phyloP scores from a whole-genome alignment of 2,329 filamentous ascomycete genomes.

The Ophiostoma perfectum region DNA sequence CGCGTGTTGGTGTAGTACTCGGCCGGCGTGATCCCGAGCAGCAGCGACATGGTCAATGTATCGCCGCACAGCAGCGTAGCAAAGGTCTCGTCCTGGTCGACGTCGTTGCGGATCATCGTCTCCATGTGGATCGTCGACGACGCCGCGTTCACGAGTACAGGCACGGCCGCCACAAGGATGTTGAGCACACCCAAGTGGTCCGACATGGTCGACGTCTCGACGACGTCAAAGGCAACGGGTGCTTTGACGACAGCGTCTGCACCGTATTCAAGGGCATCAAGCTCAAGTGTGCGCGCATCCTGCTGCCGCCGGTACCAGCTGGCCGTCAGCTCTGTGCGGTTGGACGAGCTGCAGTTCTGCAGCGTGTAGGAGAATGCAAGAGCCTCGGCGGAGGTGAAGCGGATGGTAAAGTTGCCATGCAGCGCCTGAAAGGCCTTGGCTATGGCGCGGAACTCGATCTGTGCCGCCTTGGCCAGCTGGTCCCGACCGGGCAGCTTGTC shows the following conservation, averaged over 20 bases:
- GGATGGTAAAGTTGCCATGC: slow-evolving; percentile 36
- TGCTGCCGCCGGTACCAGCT: slow-evolving; percentile 41
- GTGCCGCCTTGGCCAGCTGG: slow-evolving; percentile 31
- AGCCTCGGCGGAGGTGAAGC: slow-evolving; percentile 45
- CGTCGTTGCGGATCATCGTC: slow-evolving; percentile 18
- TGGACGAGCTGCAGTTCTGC: slow-evolving; percentile 34
- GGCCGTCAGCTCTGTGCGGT: slow-evolving; percentile 32
- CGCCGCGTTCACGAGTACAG: slow-evolving; percentile 38
- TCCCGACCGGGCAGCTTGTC: slow-evolving; percentile 29
- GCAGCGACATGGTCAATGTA: slow-evolving; percentile 41
- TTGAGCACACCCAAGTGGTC: slow-evolving; percentile 44
- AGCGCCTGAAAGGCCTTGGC: slow-evolving; percentile 36
- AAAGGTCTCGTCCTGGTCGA: slow-evolving; percentile 33
- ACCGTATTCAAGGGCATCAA: slow-evolving; percentile 30
- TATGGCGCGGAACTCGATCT: slow-evolving; percentile 45
- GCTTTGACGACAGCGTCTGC: slow-evolving; percentile 26
- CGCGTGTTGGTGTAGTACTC: slow-evolving; percentile 49
- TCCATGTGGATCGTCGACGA: slow-evolving; percentile 10
- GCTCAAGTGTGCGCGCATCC: slow-evolving; percentile 36
- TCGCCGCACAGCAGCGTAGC: slow-evolving; percentile 44
- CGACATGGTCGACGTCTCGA: slow-evolving; percentile 49
- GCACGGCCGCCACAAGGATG: slow-evolving; percentile 41
- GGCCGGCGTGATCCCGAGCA: slow-evolving; percentile 47
- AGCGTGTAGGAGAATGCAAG: slow-evolving; percentile 49
- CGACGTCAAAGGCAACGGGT: slow-evolving; percentile 47